Base-by-base conservation (phyloP, 2,329 filamentous ascomycete genomes). In the Myriosclerotinia duriaeana region DNA sequence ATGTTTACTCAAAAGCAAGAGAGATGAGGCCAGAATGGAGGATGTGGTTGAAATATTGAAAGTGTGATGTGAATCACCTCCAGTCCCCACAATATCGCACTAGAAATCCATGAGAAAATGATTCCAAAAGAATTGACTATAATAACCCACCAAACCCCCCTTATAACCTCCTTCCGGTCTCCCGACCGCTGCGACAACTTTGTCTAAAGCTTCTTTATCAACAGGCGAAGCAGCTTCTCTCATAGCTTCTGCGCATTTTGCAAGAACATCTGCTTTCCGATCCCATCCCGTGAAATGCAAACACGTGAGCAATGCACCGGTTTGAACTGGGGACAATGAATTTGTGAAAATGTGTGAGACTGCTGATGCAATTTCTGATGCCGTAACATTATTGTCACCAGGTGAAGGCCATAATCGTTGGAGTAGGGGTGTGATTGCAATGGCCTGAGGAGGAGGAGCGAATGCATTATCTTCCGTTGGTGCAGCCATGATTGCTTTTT, bases 11-110 rank as follows among this genome's bases (percentile, higher is more conserved):
- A 97, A 84, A 74, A 96, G 84, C 46, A 99, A 85, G 38, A 96
- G 82, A 5, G 93, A 88, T 7, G 93, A 96, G 56, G 92, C 92
- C 59, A 99, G 82, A 75, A 99, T 97, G 22, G 93, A 97, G 2
- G 95, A 87, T 8, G 95, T 97, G 5, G 95, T 99, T 73, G 90
- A 95, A 77, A 99, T 94, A 78, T 99, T 99, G 87, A 97, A 99
- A 44, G 95, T 99, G 78, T 96, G 92, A 83, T 98, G 93, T 26
- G 90, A 89, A 80, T 99, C 95, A 75, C 95, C 95, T 71, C 95
- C 95, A 9, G 95, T 99, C 72, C 95, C 95, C 67, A 99, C 95
- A 77, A 99, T 98, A 78, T 99, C 95, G 77, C 93, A 88, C 82
- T 87, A 64, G 61, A 15, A 54, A 34, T 34, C 17, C 42, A 65